Evolutionary conservation across 2,329 filamentous ascomycete species (phyloP).

Genomic region (Coleophoma cylindrospora): DNA sequence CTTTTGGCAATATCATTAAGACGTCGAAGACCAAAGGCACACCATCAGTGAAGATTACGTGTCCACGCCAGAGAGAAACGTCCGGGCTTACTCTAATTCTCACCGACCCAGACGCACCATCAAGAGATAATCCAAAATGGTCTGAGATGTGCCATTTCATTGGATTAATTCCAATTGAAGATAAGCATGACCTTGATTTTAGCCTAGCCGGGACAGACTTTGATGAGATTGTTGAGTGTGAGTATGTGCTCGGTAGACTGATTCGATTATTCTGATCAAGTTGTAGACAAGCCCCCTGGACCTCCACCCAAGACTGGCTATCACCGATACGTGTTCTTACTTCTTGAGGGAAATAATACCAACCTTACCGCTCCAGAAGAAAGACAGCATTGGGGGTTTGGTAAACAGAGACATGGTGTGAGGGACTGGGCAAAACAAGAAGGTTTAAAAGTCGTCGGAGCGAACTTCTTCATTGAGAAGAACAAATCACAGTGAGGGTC

Average conservation of each 20-base stretch:
- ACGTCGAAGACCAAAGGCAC: slow-evolving; percentile 19
- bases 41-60: slow-evolving; percentile 24
- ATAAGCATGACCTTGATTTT: neutral
- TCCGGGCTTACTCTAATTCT: slow-evolving; percentile 40
- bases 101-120: slow-evolving; percentile 55
- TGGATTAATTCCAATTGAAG: slow-evolving; percentile 10
- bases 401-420: slow-evolving; percentile 40
- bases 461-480: slow-evolving; percentile 27
- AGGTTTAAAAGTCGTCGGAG: slow-evolving; percentile 39
- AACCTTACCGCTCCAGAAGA: slow-evolving; percentile 39
- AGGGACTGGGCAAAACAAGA: slow-evolving; percentile 44
- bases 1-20: slow-evolving; percentile 37
- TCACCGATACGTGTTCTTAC: slow-evolving; percentile 52
- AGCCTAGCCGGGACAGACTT: neutral
- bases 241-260: neutral
- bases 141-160: slow-evolving; percentile 54
- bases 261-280: slow-evolving; percentile 6
- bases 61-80: slow-evolving; percentile 13
- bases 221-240: slow-evolving; percentile 16
- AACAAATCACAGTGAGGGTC: slow-evolving; percentile 36
- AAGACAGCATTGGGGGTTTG: slow-evolving; percentile 51
- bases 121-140: slow-evolving; percentile 46
- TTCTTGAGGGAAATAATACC: slow-evolving; percentile 35
- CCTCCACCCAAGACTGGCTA: slow-evolving; percentile 50
- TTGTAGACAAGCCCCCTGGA: slow-evolving; percentile 43